Evolutionary conservation across 345 rosid species (phyloP).

Genomic region (Citrus unshiu): DNA sequence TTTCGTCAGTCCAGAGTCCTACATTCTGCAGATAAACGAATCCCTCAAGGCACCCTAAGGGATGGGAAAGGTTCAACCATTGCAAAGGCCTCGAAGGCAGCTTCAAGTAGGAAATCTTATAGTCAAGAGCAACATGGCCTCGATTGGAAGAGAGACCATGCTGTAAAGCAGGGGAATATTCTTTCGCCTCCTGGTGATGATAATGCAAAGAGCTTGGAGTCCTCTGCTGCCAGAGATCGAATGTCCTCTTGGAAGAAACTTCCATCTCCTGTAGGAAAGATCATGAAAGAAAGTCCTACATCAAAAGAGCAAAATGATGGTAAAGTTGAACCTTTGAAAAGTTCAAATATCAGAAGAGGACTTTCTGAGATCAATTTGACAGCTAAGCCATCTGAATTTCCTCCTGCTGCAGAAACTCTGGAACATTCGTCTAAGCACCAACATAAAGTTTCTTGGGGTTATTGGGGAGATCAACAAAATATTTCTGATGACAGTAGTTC

Average conservation of each 20-base stretch:
- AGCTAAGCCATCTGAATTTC: constrained; percentile 43
- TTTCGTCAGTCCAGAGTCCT: constrained; percentile 77
- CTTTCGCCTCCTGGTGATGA: constrained; percentile 41
- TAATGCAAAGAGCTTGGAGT: constrained; percentile 45
- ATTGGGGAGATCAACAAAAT: constrained; percentile 82
- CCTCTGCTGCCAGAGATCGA: constrained; percentile 62
- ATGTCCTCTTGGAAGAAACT: constrained; percentile 93
- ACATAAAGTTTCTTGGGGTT: constrained; percentile 91
- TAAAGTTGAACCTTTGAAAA: constrained; percentile 49
- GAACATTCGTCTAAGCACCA: constrained; percentile 77
- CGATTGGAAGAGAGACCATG: constrained; percentile 61
- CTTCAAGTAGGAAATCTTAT: constrained; percentile 74
- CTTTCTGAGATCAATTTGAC: constrained; percentile 38
- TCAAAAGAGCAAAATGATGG: constrained; percentile 45
- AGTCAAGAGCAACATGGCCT: constrained; percentile 91
- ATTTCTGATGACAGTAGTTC: constrained; percentile 69
- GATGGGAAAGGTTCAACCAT: constrained; percentile 67
- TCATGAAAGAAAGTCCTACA: constrained; percentile 50
- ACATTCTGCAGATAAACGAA: constrained; percentile 71
- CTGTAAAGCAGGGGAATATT: constrained; percentile 36
- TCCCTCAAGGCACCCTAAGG: constrained; percentile 38
- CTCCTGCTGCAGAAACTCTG: constrained; percentile 54
- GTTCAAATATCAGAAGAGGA: constrained; percentile 33
- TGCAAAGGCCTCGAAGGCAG: constrained; percentile 47
- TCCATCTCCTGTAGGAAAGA: constrained; percentile 72